Conservation (phyloP, 495 filamentous ascomycete species). For the Hypoxylon cercidicola region DNA sequence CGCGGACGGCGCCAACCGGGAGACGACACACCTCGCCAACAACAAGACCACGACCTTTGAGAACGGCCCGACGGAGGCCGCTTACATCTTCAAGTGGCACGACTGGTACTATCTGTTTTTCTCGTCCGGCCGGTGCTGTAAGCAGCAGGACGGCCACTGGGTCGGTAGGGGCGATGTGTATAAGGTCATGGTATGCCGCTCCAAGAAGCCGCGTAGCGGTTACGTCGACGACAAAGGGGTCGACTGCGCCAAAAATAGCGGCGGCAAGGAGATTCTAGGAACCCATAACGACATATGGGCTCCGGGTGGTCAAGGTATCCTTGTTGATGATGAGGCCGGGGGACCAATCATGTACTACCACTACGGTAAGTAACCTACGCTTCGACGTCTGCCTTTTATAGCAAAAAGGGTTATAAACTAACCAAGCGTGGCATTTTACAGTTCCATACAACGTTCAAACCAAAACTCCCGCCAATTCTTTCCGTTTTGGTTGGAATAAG, state of each 20-base stretch:
- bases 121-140: slow-evolving; percentile 68
- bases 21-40: slow-evolving; percentile 62
- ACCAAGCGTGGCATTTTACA: slow-evolving; percentile 50
- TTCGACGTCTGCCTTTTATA: neutral
- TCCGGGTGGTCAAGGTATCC: slow-evolving; percentile 69
- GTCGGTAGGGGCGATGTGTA: slow-evolving; percentile 71
- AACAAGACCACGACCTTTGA: slow-evolving; percentile 52
- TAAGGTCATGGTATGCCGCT: slow-evolving; percentile 70
- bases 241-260: slow-evolving; percentile 60
- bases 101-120: slow-evolving; percentile 73
- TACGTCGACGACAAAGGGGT: slow-evolving; percentile 69
- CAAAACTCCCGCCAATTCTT: slow-evolving; percentile 25
- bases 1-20: slow-evolving; percentile 24
- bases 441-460: slow-evolving; percentile 68
- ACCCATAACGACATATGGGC: slow-evolving; percentile 70
- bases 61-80: slow-evolving; percentile 62
- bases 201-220: slow-evolving; percentile 55
- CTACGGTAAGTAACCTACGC: slow-evolving; percentile 50
- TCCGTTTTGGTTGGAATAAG: slow-evolving; percentile 70
- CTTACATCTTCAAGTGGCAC: slow-evolving; percentile 62
- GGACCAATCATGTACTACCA: slow-evolving; percentile 71
- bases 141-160: slow-evolving; percentile 51
- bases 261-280: slow-evolving; percentile 68
- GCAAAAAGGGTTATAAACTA: neutral
- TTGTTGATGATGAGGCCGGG: slow-evolving; percentile 26